Conservation (phyloP, 2,329 filamentous ascomycete genomes). For the Epichloe glyceriae region DNA sequence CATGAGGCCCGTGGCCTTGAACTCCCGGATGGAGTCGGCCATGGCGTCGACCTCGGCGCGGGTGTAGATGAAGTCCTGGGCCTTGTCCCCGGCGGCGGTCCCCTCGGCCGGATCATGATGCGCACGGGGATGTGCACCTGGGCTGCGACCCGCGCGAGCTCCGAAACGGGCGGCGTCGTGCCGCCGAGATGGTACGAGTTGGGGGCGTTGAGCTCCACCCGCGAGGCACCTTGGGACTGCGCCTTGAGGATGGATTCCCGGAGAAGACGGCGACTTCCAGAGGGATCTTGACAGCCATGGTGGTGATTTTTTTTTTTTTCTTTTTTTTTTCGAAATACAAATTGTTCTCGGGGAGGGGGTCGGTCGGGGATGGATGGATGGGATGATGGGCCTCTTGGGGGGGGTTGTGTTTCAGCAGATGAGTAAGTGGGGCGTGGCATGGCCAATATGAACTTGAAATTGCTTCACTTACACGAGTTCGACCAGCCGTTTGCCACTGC, state of each 20-base stretch:
- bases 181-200: constrained; percentile 39
- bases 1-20: constrained; percentile 27
- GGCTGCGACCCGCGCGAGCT: constrained; percentile 21
- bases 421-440: no score
- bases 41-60: constrained; percentile 31
- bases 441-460: no score
- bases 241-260: constrained; percentile 26
- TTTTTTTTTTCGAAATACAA: background rate
- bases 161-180: constrained; percentile 32
- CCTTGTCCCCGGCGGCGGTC: constrained; percentile 7
- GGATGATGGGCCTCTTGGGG: no score
- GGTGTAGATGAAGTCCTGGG: constrained; percentile 36
- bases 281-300: constrained; percentile 10
- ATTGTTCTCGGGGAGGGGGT: background rate
- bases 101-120: constrained; percentile 41
- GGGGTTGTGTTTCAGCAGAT: no score
- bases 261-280: constrained; percentile 45
- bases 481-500: no score
- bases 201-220: constrained; percentile 40
- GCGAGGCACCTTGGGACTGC: constrained; percentile 29
- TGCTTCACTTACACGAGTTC: no score
- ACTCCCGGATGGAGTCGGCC: constrained; percentile 23
- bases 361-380: no score
- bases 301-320: background rate
- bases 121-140: constrained; percentile 28